Percentiles rank a stretch among this genome's conserved stretches.
phyloP scores from a whole-genome alignment of 768 basidiomycete genomes.

The Boletus patriciae region DNA sequence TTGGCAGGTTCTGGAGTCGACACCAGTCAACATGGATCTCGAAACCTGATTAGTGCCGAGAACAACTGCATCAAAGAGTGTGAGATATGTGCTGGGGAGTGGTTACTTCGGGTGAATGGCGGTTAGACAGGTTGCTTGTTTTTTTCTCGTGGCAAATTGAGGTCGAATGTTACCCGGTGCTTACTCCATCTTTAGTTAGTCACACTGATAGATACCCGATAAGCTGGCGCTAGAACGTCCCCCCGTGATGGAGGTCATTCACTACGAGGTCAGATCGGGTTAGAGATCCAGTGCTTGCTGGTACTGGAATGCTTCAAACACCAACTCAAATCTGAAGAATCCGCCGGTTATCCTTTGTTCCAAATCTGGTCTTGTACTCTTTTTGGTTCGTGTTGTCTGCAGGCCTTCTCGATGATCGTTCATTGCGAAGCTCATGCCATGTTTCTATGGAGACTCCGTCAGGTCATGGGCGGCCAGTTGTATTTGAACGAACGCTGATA shows the following conservation, averaged over 20 bases:
- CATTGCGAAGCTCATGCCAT: background rate
- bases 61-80: background rate
- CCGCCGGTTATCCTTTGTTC: slow-evolving; percentile 4
- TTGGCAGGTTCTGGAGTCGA: background rate
- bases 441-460: slow-evolving; percentile 22
- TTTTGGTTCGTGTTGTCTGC: slow-evolving; percentile 13
- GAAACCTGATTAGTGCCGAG: background rate
- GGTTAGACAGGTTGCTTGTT: background rate
- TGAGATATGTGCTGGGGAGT: background rate
- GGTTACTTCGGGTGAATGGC: background rate
- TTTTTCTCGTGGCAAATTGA: too few species aligned
- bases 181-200: too few species aligned
- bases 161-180: too few species aligned
- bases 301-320: too few species aligned
- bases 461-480: background rate
- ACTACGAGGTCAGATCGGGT: too few species aligned
- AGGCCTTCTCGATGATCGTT: background rate
- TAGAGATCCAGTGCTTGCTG: too few species aligned
- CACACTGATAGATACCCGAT: too few species aligned
- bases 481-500: background rate
- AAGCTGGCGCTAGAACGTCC: too few species aligned
- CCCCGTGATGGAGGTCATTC: too few species aligned
- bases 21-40: background rate
- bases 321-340: too few species aligned
- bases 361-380: slow-evolving; percentile 1